Conservation (phyloP, 2,329 filamentous ascomycete species). For the Trichoderma afroharzianum region DNA sequence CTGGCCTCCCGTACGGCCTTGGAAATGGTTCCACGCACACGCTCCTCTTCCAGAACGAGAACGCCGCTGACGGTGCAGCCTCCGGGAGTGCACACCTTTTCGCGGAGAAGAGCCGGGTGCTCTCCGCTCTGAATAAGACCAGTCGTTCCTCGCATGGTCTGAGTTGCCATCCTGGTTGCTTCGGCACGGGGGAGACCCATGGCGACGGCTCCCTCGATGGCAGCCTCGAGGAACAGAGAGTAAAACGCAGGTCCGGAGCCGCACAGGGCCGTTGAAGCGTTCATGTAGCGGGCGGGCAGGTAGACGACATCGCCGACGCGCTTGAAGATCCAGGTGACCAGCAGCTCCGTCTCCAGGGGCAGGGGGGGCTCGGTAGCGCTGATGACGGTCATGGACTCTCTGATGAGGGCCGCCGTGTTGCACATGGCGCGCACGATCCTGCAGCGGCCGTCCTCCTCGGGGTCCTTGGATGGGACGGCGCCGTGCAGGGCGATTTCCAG, state of each 20-base stretch:
- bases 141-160: slow-evolving; percentile 72
- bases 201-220: slow-evolving; percentile 73
- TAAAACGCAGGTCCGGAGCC: slow-evolving; percentile 75
- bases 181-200: slow-evolving; percentile 73
- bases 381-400: slow-evolving; percentile 81
- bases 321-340: slow-evolving; percentile 75
- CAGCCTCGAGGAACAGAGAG: slow-evolving; percentile 69
- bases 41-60: slow-evolving; percentile 69
- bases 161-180: slow-evolving; percentile 72
- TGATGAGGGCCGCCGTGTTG: slow-evolving; percentile 75
- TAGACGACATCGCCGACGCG: slow-evolving; percentile 68
- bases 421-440: slow-evolving; percentile 77
- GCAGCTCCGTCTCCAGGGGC: slow-evolving; percentile 45
- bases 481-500: slow-evolving; percentile 64
- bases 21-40: slow-evolving; percentile 62
- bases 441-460: slow-evolving; percentile 48
- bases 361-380: slow-evolving; percentile 59
- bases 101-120: slow-evolving; percentile 69
- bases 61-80: slow-evolving; percentile 76
- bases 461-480: slow-evolving; percentile 44
- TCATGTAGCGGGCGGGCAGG: slow-evolving; percentile 65
- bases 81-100: slow-evolving; percentile 74
- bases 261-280: slow-evolving; percentile 69
- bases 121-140: slow-evolving; percentile 66
- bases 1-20: slow-evolving; percentile 69